A percentile compares a stretch with the other conserved stretches of the same genome.
Evolutionary conservation across 1,139 yeast species (phyloP).

Genomic region (Lodderomyces beijingensis): DNA sequence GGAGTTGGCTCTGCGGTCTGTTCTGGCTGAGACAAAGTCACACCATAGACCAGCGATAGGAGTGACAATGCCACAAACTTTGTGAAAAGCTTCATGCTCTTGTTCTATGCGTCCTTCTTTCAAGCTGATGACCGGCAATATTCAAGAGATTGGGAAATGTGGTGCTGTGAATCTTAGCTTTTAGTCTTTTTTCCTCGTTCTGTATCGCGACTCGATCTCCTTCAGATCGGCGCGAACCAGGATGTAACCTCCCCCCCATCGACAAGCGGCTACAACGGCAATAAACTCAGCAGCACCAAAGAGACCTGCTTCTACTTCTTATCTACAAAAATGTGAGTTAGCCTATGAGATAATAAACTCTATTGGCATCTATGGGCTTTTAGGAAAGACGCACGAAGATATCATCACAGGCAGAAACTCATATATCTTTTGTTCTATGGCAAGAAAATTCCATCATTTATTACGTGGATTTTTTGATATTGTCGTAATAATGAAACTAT

Average conservation of each 20-base stretch:
- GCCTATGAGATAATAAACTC: constrained; percentile 15
- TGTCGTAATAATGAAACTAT: constrained; percentile 40
- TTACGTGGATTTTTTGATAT: constrained; percentile 20
- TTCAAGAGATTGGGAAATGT: too few species aligned
- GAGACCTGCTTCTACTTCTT: too few species aligned
- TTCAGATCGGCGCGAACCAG: too few species aligned
- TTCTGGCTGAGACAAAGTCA: constrained; percentile 11
- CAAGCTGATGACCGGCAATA: neutral
- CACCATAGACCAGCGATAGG: constrained; percentile 8
- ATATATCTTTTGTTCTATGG: constrained; percentile 27
- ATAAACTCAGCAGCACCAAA: too few species aligned
- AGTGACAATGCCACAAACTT: neutral
- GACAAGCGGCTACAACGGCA: too few species aligned
- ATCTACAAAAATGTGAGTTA: constrained; percentile 14
- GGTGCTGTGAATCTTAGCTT: too few species aligned
- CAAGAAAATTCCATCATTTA: constrained; percentile 46
- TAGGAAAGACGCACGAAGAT: neutral
- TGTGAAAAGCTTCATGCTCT: neutral
- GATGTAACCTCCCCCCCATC: too few species aligned
- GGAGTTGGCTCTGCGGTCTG: constrained; percentile 11
- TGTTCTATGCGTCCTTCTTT: neutral
- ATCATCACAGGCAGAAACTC: constrained; percentile 7
- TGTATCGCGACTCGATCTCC: too few species aligned
- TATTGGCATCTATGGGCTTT: constrained; percentile 9
- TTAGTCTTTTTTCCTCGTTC: too few species aligned